phyloP scores from a whole-genome alignment of 1,284 basidiomycete species.

The Pseudozyma hubeiensis region DNA sequence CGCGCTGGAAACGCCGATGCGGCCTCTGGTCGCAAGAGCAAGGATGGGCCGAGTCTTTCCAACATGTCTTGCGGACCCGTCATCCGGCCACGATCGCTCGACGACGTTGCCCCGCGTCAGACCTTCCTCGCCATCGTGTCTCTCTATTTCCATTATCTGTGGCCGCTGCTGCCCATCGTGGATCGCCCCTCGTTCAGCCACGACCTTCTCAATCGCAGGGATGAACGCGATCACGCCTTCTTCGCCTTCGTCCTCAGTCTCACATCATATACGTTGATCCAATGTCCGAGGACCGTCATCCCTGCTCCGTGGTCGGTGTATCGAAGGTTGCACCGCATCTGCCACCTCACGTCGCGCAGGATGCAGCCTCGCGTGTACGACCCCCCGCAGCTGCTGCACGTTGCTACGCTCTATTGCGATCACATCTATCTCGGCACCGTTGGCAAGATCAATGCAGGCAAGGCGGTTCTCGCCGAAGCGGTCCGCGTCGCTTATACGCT shows the following conservation, averaged over 20 bases:
- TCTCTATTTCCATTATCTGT: slow-evolving; percentile 56
- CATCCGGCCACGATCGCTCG: slow-evolving; percentile 48
- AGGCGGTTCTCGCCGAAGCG: slow-evolving; percentile 54
- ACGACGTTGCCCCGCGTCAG: slow-evolving; percentile 55
- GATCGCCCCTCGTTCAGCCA: slow-evolving; percentile 49
- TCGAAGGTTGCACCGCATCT: slow-evolving; percentile 52
- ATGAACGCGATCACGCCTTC: slow-evolving; percentile 49
- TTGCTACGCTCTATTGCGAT: slow-evolving; percentile 57
- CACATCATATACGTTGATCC: slow-evolving; percentile 54
- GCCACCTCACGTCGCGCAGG: slow-evolving; percentile 48
- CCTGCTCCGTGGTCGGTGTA: slow-evolving; percentile 50
- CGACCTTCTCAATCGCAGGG: slow-evolving; percentile 50
- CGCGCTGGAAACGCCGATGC: background rate
- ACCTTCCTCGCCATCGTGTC: slow-evolving; percentile 51
- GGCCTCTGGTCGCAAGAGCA: slow-evolving; percentile 10
- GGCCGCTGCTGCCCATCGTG: slow-evolving; percentile 53
- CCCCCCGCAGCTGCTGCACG: slow-evolving; percentile 48
- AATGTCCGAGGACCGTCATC: slow-evolving; percentile 49
- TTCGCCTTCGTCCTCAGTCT: slow-evolving; percentile 54
- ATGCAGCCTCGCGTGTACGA: slow-evolving; percentile 53
- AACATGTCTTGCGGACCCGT: slow-evolving; percentile 44
- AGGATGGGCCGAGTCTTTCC: slow-evolving; percentile 11
- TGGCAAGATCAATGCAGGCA: slow-evolving; percentile 48
- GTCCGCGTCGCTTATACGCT: slow-evolving; percentile 49
- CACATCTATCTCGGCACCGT: slow-evolving; percentile 59